phyloP scores from a whole-genome alignment of 306 rosid species.

The Vicia villosa region DNA sequence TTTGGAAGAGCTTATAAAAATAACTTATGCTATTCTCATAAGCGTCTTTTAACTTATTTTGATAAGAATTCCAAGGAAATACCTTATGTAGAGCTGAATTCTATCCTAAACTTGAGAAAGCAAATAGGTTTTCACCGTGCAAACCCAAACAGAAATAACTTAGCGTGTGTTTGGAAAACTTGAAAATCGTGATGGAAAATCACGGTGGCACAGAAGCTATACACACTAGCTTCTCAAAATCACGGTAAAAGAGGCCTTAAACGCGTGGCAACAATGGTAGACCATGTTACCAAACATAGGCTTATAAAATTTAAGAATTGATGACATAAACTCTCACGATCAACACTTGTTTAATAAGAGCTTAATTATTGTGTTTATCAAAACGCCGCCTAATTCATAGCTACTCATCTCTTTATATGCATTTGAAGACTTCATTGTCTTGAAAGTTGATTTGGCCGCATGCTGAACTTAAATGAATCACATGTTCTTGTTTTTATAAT shows the following conservation, averaged over 20 bases:
- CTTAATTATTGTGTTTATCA: not conserved
- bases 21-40: not conserved
- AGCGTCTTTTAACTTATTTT: not conserved
- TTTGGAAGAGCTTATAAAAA: not conserved
- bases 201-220: too few species aligned
- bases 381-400: not conserved
- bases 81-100: not conserved
- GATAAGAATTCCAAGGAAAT: not conserved
- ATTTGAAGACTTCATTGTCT: not conserved
- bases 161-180: not conserved
- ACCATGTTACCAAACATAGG: too few species aligned
- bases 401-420: slow-evolving; percentile 12
- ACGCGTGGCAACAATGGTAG: too few species aligned
- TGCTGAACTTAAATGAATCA: not conserved
- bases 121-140: not conserved
- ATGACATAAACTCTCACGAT: not conserved
- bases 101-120: not conserved
- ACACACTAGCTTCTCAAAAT: too few species aligned
- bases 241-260: too few species aligned
- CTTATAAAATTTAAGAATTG: not conserved
- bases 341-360: not conserved
- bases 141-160: not conserved
- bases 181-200: too few species aligned
- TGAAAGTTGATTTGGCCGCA: slow-evolving; percentile 13
- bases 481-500: slow-evolving; percentile 25